Conservation (phyloP, 352 stramenopile genomes). For the Plasmopara viticola region DNA sequence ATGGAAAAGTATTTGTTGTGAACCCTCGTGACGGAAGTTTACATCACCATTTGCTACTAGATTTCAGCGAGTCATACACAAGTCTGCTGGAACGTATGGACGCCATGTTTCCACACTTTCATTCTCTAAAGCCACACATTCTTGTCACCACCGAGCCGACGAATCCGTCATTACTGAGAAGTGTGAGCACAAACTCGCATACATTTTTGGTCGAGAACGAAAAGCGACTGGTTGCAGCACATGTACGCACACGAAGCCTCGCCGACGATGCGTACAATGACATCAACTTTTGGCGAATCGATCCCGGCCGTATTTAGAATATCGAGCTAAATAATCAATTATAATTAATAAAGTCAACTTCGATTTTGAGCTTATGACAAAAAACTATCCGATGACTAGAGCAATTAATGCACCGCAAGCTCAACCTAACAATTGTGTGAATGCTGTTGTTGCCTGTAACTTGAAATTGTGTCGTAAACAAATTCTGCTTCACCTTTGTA, state of each 20-base stretch:
- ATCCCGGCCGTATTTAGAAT: slow-evolving; percentile 31
- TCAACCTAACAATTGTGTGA: too few relatives aligned
- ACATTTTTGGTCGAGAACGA: slow-evolving; percentile 13
- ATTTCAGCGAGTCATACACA: slow-evolving; percentile 61
- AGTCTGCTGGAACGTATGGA: slow-evolving; percentile 54
- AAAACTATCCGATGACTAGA: too few relatives aligned
- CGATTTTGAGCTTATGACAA: background rate
- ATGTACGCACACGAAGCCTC: slow-evolving; percentile 45
- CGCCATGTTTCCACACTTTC: slow-evolving; percentile 74
- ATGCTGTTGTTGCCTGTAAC: too few relatives aligned
- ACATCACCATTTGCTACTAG: slow-evolving; percentile 53
- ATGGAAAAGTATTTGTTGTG: slow-evolving; percentile 68
- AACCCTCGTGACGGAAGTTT: slow-evolving; percentile 48
- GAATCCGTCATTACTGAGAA: slow-evolving; percentile 11
- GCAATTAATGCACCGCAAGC: too few relatives aligned
- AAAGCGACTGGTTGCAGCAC: slow-evolving; percentile 42
- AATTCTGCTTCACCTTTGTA: too few relatives aligned
- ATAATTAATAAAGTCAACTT: slow-evolving; percentile 5
- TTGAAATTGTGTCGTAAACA: too few relatives aligned
- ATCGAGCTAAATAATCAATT: slow-evolving; percentile 15
- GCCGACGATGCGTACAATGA: slow-evolving; percentile 83
- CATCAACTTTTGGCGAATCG: slow-evolving; percentile 80
- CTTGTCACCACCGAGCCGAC: background rate
- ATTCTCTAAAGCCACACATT: slow-evolving; percentile 27
- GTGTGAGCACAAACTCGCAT: slow-evolving; percentile 7